A percentile compares a stretch with the other conserved stretches of the same genome.
These are phyloP conservation scores for Mallotus nudiflorus DNA, from an alignment of 345 rosid genomes.

Conservation along the genomic window DNA sequence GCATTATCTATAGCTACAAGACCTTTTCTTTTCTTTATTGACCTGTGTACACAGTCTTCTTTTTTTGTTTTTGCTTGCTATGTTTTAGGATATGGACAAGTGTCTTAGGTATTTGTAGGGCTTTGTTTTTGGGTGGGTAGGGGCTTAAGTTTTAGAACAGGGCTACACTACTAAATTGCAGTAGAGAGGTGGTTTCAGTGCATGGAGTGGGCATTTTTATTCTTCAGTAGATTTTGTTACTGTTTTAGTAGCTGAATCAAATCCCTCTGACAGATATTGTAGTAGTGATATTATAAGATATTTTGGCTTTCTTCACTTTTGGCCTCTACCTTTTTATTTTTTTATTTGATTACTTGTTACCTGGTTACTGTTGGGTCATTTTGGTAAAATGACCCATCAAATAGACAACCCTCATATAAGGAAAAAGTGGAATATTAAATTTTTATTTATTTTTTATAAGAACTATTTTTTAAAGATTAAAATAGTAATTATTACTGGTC, in stretches of 20 bases:
- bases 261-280: conserved; percentile 24
- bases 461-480: too few species aligned
- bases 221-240: neutral
- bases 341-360: neutral
- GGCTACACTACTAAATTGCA: neutral
- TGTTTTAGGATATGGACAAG: neutral
- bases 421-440: too few species aligned
- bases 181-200: neutral
- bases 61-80: neutral
- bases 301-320: neutral
- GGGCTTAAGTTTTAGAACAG: neutral
- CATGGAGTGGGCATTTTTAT: conserved; percentile 10
- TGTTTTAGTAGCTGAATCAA: conserved; percentile 15
- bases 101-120: neutral
- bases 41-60: too few species aligned
- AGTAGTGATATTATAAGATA: neutral
- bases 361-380: too few species aligned
- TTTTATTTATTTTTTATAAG: too few species aligned
- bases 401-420: too few species aligned
- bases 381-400: too few species aligned
- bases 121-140: neutral
- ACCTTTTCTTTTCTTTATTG: too few species aligned
- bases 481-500: too few species aligned
- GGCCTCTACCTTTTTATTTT: neutral
- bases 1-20: neutral